A percentile compares a stretch with the other conserved stretches of the same genome.
Conservation (phyloP, 305 asterid genomes). For the Fraxinus baroniana region DNA sequence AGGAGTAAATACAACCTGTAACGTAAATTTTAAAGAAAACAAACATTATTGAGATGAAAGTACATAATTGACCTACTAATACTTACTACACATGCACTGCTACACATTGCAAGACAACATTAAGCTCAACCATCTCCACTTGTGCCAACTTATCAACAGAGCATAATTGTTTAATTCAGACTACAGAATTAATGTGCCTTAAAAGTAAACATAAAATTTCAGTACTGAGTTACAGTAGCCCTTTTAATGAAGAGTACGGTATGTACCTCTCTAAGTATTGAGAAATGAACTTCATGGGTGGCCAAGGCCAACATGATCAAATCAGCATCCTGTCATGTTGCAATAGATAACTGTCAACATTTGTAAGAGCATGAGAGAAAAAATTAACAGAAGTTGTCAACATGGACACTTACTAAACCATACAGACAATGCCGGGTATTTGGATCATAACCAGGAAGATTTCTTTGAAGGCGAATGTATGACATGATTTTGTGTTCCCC, state of each 20-base stretch:
- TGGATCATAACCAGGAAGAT: constrained; percentile 90
- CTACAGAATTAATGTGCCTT: constrained; percentile 6
- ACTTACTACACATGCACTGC: neutral
- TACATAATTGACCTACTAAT: constrained; percentile 8
- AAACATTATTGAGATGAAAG: constrained; percentile 23
- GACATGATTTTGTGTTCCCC: constrained; percentile 99
- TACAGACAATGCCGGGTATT: constrained; percentile 95
- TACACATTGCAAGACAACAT: constrained; percentile 8
- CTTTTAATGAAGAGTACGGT: constrained; percentile 7
- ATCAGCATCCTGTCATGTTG: constrained; percentile 77
- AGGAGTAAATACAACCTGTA: constrained; percentile 77
- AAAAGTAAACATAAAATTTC: neutral
- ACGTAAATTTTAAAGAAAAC: constrained; percentile 25
- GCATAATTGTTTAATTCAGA: constrained; percentile 9
- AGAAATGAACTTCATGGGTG: constrained; percentile 79
- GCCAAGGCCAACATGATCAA: constrained; percentile 80
- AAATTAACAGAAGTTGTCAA: neutral
- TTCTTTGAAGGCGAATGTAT: constrained; percentile 89
- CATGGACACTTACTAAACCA: constrained; percentile 69
- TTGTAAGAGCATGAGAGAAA: neutral
- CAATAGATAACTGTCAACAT: constrained; percentile 19
- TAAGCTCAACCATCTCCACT: constrained; percentile 12
- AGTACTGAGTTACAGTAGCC: constrained; percentile 4
- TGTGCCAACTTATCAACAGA: constrained; percentile 13
- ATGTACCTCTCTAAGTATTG: constrained; percentile 91